Conservation (phyloP, 176 grass and related monocot species). For the Thalia dealbata region DNA sequence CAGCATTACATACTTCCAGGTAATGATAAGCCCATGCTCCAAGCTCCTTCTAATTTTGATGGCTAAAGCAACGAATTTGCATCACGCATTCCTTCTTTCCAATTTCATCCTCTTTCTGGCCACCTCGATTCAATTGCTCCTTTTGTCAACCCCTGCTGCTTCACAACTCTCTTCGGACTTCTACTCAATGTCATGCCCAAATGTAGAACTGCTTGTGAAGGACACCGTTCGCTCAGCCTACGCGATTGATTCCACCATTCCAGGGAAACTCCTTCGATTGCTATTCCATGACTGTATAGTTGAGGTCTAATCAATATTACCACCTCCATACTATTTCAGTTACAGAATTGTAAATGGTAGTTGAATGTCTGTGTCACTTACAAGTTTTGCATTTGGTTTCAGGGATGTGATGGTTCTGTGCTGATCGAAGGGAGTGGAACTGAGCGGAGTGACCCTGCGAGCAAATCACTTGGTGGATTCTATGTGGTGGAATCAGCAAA, state of each 20-base stretch:
- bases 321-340: neutral
- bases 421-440: conserved; percentile 61
- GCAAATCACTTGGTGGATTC: conserved; percentile 79
- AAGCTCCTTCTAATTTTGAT: neutral
- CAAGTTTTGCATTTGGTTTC: neutral
- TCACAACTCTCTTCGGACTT: conserved; percentile 49
- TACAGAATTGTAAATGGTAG: neutral
- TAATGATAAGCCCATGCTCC: neutral
- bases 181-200: conserved; percentile 67
- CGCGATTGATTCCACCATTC: conserved; percentile 40
- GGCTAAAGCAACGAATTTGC: neutral
- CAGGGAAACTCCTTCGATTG: conserved; percentile 76
- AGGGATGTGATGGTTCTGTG: conserved; percentile 94
- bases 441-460: conserved; percentile 75
- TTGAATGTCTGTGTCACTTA: neutral
- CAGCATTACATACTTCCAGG: neutral
- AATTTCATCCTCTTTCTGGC: neutral
- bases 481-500: conserved; percentile 68
- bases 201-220: conserved; percentile 58
- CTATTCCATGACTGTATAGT: conserved; percentile 97
- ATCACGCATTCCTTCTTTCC: neutral
- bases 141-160: conserved; percentile 5
- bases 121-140: conserved; percentile 1
- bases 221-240: conserved; percentile 49
- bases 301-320: conserved; percentile 36